These are phyloP conservation scores for Aspergillus sp. DNA, from an alignment of 2,329 filamentous ascomycete genomes.

Conservation along the genomic window DNA sequence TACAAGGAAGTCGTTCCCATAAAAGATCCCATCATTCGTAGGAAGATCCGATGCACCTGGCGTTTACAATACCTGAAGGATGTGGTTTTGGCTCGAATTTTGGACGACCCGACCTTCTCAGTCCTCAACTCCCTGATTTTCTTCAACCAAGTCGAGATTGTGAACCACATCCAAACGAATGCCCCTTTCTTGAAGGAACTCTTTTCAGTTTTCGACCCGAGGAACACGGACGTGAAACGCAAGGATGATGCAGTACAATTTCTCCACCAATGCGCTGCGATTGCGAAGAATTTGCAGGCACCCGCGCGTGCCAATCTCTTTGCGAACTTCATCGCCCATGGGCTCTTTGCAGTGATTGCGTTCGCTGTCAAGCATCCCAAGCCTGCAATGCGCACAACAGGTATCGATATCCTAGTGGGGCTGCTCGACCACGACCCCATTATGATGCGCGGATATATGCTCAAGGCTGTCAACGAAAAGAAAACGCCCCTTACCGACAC, in stretches of 20 bases:
- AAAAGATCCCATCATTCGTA: conserved; percentile 71
- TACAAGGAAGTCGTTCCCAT: conserved; percentile 97
- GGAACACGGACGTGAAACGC: conserved; percentile 60
- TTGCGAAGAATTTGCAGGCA: conserved; percentile 90
- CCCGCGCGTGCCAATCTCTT: conserved; percentile 76
- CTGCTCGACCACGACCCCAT: conserved; percentile 94
- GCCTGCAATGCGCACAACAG: conserved; percentile 80
- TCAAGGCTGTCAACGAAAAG: conserved; percentile 85
- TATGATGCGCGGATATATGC: conserved; percentile 90
- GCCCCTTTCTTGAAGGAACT: conserved; percentile 73
- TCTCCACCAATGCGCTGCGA: conserved; percentile 90
- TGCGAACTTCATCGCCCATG: conserved; percentile 82
- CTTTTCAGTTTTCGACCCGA: conserved; percentile 74
- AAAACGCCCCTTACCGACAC: conserved; percentile 83
- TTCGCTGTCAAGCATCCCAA: conserved; percentile 84
- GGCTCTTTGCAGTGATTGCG: conserved; percentile 83
- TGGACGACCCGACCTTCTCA: conserved; percentile 96
- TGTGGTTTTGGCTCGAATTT: conserved; percentile 90
- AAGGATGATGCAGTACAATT: conserved; percentile 95
- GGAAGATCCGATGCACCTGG: conserved; percentile 95
- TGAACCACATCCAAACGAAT: conserved; percentile 88
- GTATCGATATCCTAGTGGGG: conserved; percentile 87
- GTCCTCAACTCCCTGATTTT: conserved; percentile 97
- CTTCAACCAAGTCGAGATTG: conserved; percentile 97
- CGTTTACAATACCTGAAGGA: conserved; percentile 95